phyloP scores from a whole-genome alignment of 208 protist species.

The Trypanosoma scelopori region DNA sequence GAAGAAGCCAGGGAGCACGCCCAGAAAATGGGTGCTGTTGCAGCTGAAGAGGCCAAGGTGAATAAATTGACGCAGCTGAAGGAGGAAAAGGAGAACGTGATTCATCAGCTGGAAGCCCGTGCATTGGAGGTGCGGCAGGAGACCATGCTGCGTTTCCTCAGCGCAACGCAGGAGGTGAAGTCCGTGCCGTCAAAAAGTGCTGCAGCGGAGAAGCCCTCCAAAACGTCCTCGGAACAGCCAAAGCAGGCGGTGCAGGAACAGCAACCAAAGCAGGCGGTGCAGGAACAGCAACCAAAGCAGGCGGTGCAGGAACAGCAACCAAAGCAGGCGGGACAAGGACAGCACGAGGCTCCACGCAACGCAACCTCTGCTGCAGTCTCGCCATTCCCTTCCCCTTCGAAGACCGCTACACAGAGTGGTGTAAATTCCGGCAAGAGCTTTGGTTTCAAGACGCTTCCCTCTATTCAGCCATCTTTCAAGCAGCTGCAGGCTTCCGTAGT shows the following conservation, averaged over 20 bases:
- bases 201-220: background rate
- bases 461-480: slow-evolving; percentile 42
- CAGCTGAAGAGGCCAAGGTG: slow-evolving; percentile 28
- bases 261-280: background rate
- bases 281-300: slow-evolving; percentile 2
- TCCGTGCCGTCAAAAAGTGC: background rate
- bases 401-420: slow-evolving; percentile 7
- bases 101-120: slow-evolving; percentile 43
- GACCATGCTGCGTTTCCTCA: slow-evolving; percentile 38
- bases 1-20: slow-evolving; percentile 28
- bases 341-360: too few species aligned
- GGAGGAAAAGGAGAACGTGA: slow-evolving; percentile 52
- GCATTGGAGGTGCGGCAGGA: slow-evolving; percentile 47
- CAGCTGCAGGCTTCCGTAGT: slow-evolving; percentile 29
- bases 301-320: background rate
- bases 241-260: background rate
- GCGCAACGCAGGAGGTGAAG: slow-evolving; percentile 17
- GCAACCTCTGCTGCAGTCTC: slow-evolving; percentile 3
- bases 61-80: slow-evolving; percentile 45
- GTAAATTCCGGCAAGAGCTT: slow-evolving; percentile 22
- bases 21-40: background rate
- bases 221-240: background rate
- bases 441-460: slow-evolving; percentile 42
- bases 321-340: background rate
- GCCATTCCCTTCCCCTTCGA: slow-evolving; percentile 5